phyloP scores from a whole-genome alignment of 768 basidiomycete species.

The Albatrellus ellisii region DNA sequence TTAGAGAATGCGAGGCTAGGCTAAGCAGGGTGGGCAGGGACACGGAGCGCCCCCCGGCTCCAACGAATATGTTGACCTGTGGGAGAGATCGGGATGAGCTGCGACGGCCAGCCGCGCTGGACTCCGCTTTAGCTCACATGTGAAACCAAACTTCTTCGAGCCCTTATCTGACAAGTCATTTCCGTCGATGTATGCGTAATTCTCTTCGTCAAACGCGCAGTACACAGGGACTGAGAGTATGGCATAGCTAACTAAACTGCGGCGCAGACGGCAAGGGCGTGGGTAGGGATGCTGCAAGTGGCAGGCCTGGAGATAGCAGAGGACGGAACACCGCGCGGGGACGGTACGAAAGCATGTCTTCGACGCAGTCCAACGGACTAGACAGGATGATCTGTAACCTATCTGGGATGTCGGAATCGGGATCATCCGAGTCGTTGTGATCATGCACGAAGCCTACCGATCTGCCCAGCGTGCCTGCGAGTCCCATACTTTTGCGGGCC shows the following conservation, averaged over 20 bases:
- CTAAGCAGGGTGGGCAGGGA: no score
- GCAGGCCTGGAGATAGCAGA: slow-evolving; percentile 29
- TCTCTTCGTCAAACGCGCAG: slow-evolving; percentile 29
- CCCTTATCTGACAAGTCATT: slow-evolving; percentile 38
- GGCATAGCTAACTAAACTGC: not conserved
- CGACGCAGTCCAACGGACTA: slow-evolving; percentile 22
- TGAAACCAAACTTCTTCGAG: slow-evolving; percentile 77
- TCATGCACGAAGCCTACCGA: slow-evolving; percentile 32
- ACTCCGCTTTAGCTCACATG: slow-evolving; percentile 62
- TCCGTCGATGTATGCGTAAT: slow-evolving; percentile 28
- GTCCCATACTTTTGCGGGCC: slow-evolving; percentile 42
- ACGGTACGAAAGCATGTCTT: slow-evolving; percentile 27
- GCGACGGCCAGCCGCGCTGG: slow-evolving; percentile 48
- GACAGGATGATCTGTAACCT: slow-evolving; percentile 56
- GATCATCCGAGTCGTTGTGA: slow-evolving; percentile 40
- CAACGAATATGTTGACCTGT: no score
- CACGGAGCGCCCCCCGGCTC: no score
- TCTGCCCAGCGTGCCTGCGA: slow-evolving; percentile 57
- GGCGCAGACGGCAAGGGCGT: slow-evolving; percentile 6
- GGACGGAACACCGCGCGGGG: slow-evolving; percentile 1
- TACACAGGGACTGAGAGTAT: slow-evolving; percentile 23
- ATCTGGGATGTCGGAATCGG: slow-evolving; percentile 68
- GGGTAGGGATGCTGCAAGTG: slow-evolving; percentile 29
- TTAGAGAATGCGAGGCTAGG: no score
- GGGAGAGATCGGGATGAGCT: no score